Percentiles rank a stretch among this genome's conserved stretches.
phyloP scores from a whole-genome alignment of 2,329 filamentous ascomycete genomes.

The Xylaria arbuscula region DNA sequence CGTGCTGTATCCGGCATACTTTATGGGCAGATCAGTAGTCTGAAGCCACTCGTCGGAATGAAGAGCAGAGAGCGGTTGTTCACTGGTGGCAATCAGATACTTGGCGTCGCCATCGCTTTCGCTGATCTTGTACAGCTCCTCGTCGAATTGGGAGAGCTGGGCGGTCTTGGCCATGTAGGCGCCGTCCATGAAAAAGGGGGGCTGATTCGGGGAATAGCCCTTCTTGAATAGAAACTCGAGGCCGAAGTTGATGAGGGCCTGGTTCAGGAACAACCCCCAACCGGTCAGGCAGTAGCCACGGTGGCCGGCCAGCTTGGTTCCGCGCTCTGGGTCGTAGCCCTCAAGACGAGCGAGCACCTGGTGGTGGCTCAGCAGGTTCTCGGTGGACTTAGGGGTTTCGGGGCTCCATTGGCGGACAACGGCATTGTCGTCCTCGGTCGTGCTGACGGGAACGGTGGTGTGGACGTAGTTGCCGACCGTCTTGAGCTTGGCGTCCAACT shows the following conservation, averaged over 20 bases:
- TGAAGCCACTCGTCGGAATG: conserved; percentile 95
- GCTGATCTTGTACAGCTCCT: conserved; percentile 96
- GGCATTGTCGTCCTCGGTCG: conserved; percentile 78
- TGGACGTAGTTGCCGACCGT: conserved; percentile 93
- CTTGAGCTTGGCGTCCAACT: conserved; percentile 80
- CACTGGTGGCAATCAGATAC: conserved; percentile 81
- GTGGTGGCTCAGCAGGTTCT: conserved; percentile 86
- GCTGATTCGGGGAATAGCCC: conserved; percentile 85
- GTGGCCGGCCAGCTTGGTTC: conserved; percentile 94
- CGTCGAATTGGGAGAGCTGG: conserved; percentile 96
- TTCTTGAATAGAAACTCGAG: conserved; percentile 85
- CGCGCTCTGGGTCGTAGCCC: conserved; percentile 89
- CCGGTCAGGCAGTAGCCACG: conserved; percentile 85
- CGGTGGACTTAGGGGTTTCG: conserved; percentile 78
- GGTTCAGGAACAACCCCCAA: conserved; percentile 91
- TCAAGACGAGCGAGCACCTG: conserved; percentile 89
- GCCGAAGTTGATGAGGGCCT: conserved; percentile 94
- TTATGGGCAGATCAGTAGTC: conserved; percentile 86
- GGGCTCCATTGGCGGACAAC: conserved; percentile 84
- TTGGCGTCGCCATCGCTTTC: conserved; percentile 77
- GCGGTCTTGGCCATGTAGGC: conserved; percentile 97
- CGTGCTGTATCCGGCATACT: conserved; percentile 91
- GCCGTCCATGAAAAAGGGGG: conserved; percentile 93
- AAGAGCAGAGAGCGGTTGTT: conserved; percentile 93
- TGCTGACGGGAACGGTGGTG: conserved; percentile 64